Evolutionary conservation across 148 eudicot genomes (phyloP).

Genomic region (Rhododendron ovatum): DNA sequence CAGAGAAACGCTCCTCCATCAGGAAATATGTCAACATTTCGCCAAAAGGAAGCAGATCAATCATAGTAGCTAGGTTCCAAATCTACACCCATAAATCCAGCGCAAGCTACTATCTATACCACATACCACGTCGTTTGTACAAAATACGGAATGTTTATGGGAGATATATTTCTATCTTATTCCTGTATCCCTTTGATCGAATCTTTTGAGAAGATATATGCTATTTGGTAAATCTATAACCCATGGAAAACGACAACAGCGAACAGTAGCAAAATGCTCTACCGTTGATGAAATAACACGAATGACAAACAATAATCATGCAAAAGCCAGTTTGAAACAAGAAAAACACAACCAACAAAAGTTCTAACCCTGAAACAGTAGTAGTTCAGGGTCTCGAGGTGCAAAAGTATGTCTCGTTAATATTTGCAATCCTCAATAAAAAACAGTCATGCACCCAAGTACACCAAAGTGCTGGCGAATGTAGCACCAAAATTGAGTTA

Average conservation of each 20-base stretch:
- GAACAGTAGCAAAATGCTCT: neutral
- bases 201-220: neutral
- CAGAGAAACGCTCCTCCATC: neutral
- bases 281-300: neutral
- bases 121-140: too few species aligned
- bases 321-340: neutral
- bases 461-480: neutral
- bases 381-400: too few species aligned
- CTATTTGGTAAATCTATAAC: neutral
- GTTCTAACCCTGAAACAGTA: too few species aligned
- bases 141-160: neutral
- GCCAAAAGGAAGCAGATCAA: too few species aligned
- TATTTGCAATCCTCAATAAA: too few species aligned
- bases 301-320: neutral
- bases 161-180: neutral
- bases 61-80: too few species aligned
- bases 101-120: too few species aligned
- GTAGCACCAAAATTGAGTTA: neutral
- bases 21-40: neutral
- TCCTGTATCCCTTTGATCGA: neutral
- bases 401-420: too few species aligned
- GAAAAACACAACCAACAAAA: neutral
- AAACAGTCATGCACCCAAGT: neutral
- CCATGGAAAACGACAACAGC: neutral
- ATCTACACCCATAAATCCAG: too few species aligned